Base-by-base conservation (phyloP, 73 alveolate species). In the Stentor coeruleus region DNA sequence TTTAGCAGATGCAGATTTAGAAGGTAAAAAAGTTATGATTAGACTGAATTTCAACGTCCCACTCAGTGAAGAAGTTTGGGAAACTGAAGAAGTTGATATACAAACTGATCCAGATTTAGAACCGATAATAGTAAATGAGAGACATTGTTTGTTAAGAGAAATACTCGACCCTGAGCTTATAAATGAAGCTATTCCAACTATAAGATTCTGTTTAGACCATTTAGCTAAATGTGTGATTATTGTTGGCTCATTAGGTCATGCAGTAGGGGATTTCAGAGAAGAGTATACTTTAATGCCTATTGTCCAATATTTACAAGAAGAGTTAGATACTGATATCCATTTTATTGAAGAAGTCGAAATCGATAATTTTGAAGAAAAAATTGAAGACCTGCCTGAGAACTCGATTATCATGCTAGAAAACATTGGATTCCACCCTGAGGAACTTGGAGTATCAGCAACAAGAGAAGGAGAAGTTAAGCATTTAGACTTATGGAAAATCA, bases 31-130 rank as follows among this genome's bases (percentile, higher is more conserved):
- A 39, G 90, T 91, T 3, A 57, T 91, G 26, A 74, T 91, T 74
- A 83, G 96, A 84, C 85, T 91, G n/a, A 92, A 91, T 74, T 81
- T 91, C n/a, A 92, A 91, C 76, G 93, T 40, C 20, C 83, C 83
- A n/a, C 30, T 40, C 26, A 20, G 35, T 14, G 83, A 40, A 75
- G 72, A 75, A 33, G 38, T 39, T 37, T 75, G 72, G 72, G 83
- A 75, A 35, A 35, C 26, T 26, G 83, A 75, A 75, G 83, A 75
- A 75, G 83, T 75, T 33, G 59, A 75, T 11, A 38, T 75, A 0
- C 72, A 75, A 38, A 40, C 26, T 39, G 83, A 79, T 30, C 82
- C 82, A n/a, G 81, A 79, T 1, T 83, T 15, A 28, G 39, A 59
- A 28, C 85, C 59, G 30, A 66, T 38, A 11, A 33, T 2, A 15